phyloP scores from a whole-genome alignment of 495 filamentous ascomycete species.

The Talaromyces stipitatus region DNA sequence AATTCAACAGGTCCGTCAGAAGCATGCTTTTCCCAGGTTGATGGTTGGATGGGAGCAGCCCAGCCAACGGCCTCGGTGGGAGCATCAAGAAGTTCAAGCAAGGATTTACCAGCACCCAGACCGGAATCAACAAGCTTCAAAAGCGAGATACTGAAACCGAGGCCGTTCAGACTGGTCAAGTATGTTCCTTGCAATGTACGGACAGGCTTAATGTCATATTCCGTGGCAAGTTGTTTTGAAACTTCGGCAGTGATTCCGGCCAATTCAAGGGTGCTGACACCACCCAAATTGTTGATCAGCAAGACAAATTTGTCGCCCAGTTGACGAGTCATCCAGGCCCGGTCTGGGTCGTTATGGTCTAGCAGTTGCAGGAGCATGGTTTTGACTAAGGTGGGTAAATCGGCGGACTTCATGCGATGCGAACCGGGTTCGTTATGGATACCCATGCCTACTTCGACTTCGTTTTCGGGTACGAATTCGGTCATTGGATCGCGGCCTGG shows the following conservation, averaged over 20 bases:
- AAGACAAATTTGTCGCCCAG: constrained; percentile 58
- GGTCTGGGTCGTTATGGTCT: constrained; percentile 69
- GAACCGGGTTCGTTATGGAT: constrained; percentile 96
- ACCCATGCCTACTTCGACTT: constrained; percentile 96
- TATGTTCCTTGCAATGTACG: constrained; percentile 52
- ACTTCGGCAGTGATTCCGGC: constrained; percentile 86
- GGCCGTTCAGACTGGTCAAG: constrained; percentile 84
- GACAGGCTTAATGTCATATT: constrained; percentile 65
- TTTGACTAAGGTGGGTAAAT: constrained; percentile 62
- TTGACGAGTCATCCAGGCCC: constrained; percentile 66
- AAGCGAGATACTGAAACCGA: constrained; percentile 84
- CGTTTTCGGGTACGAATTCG: constrained; percentile 52
- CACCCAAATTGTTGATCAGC: constrained; percentile 91
- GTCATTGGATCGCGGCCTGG: constrained; percentile 57
- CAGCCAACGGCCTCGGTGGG: constrained; percentile 82
- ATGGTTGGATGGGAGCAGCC: constrained; percentile 57
- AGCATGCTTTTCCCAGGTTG: constrained; percentile 44
- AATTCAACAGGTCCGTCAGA: constrained; percentile 29
- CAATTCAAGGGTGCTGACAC: constrained; percentile 80
- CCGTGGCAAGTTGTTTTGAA: constrained; percentile 60
- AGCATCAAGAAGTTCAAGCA: constrained; percentile 82
- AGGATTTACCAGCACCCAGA: constrained; percentile 63
- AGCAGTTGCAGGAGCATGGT: constrained; percentile 79
- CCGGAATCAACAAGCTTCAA: constrained; percentile 76
- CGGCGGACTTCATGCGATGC: constrained; percentile 53